A percentile compares a stretch with the other conserved stretches of the same genome.
phyloP scores from a whole-genome alignment of 164 flowering plant genomes.

The Kingdonia uniflora region DNA sequence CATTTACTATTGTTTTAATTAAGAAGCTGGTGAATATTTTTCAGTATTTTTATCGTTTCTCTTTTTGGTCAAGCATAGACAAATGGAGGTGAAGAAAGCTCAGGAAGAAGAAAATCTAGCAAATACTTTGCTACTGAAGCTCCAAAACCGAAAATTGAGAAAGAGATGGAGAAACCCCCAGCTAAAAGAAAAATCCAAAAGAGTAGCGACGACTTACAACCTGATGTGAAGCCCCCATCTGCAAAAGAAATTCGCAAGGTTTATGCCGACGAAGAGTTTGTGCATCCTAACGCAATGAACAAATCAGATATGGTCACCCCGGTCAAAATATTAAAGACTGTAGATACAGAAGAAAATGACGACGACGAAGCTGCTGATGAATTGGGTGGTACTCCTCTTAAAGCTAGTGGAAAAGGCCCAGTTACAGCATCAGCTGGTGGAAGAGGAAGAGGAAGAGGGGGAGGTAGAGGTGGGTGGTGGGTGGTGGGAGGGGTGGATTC shows the following conservation, averaged over 20 bases:
- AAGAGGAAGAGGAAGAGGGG: constrained; percentile 33
- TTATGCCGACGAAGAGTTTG: constrained; percentile 57
- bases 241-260: constrained; percentile 41
- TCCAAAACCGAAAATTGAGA: constrained; percentile 38
- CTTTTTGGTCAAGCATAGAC: constrained; percentile 18
- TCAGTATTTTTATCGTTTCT: neutral
- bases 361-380: constrained; percentile 28
- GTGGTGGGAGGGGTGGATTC: constrained; percentile 90
- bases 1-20: neutral
- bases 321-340: constrained; percentile 57
- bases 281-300: constrained; percentile 25
- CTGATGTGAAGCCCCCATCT: constrained; percentile 30
- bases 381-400: constrained; percentile 18
- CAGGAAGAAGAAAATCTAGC: constrained; percentile 81
- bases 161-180: constrained; percentile 31
- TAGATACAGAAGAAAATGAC: constrained; percentile 36
- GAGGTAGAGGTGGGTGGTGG: too few species aligned
- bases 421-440: constrained; percentile 20
- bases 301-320: constrained; percentile 39
- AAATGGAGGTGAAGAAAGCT: constrained; percentile 39
- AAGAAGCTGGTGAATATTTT: neutral
- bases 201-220: constrained; percentile 18
- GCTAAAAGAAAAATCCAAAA: constrained; percentile 39
- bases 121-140: constrained; percentile 56
- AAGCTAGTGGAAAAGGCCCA: constrained; percentile 37